A percentile compares a stretch with the other conserved stretches of the same genome.
These are phyloP conservation scores for Yamadazyma endophytica DNA, from an alignment of 805 yeast species.

Conservation along the genomic window DNA sequence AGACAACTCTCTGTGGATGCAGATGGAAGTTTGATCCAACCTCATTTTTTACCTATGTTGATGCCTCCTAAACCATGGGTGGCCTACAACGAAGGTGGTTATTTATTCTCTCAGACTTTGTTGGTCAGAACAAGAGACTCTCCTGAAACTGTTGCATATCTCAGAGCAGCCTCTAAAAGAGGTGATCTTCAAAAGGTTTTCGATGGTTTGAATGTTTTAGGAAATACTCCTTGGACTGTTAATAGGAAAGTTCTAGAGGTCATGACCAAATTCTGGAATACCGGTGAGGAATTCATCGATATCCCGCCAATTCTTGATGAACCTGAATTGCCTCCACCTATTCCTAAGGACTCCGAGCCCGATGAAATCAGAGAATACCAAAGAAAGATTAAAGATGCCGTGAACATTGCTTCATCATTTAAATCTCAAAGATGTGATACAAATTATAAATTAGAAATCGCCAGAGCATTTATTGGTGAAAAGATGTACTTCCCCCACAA, in stretches of 20 bases:
- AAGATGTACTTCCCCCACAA: constrained; percentile 74
- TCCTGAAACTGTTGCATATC: constrained; percentile 85
- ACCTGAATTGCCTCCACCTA: constrained; percentile 42
- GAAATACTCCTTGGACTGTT: constrained; percentile 89
- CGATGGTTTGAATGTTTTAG: constrained; percentile 80
- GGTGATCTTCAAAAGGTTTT: constrained; percentile 64
- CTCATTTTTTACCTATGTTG: constrained; percentile 90
- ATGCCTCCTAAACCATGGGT: constrained; percentile 90
- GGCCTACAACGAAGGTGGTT: constrained; percentile 80
- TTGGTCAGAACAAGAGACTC: constrained; percentile 78
- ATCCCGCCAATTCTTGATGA: constrained; percentile 51
- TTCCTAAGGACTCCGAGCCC: constrained; percentile 75
- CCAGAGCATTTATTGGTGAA: constrained; percentile 84
- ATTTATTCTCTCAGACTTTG: constrained; percentile 56
- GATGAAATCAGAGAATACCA: constrained; percentile 65
- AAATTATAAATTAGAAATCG: constrained; percentile 91
- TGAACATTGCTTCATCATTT: constrained; percentile 58
- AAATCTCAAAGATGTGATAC: constrained; percentile 91
- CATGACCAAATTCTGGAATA: constrained; percentile 80
- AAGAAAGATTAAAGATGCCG: constrained; percentile 50
- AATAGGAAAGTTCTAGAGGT: constrained; percentile 67
- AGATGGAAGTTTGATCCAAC: constrained; percentile 63
- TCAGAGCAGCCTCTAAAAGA: constrained; percentile 76
- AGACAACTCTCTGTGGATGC: constrained; percentile 64
- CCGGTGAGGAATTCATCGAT: constrained; percentile 70